These are phyloP conservation scores for Fagus crenata DNA, from an alignment of 306 rosid genomes.

Conservation along the genomic window DNA sequence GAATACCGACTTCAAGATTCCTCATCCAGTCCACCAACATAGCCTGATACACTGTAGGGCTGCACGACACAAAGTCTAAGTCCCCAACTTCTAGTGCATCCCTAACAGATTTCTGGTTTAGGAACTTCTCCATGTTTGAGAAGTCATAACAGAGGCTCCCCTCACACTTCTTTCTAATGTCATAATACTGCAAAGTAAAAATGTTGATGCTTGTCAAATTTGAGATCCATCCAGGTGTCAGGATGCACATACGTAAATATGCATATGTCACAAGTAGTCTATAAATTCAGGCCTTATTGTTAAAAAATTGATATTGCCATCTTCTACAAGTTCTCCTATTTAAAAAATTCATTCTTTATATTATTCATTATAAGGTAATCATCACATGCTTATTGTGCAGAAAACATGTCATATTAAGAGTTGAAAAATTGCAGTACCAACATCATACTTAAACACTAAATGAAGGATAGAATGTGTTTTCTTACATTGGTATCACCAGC, in stretches of 20 bases:
- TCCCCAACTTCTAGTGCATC: slow-evolving; percentile 85
- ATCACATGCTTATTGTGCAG: neutral
- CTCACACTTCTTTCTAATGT: slow-evolving; percentile 82
- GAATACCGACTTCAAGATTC: slow-evolving; percentile 92
- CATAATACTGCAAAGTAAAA: slow-evolving; percentile 74
- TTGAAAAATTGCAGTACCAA: slow-evolving; percentile 9
- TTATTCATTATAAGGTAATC: neutral
- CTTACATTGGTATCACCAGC: slow-evolving; percentile 82
- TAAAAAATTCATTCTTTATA: neutral
- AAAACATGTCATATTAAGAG: neutral
- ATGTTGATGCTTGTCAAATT: slow-evolving; percentile 34
- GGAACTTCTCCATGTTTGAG: slow-evolving; percentile 87
- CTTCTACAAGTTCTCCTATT: neutral
- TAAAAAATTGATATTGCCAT: neutral
- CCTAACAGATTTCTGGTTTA: slow-evolving; percentile 68
- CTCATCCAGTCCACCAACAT: slow-evolving; percentile 98
- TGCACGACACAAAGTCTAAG: slow-evolving; percentile 84
- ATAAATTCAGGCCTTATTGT: neutral
- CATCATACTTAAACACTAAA: slow-evolving; percentile 17
- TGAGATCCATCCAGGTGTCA: slow-evolving; percentile 11
- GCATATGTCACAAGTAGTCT: no score
- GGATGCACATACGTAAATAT: neutral
- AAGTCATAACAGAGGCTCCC: slow-evolving; percentile 94
- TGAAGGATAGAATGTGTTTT: slow-evolving; percentile 24
- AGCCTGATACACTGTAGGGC: slow-evolving; percentile 80